Base-by-base conservation (phyloP, 129 eudicot species). In the Kitagawia praeruptora region DNA sequence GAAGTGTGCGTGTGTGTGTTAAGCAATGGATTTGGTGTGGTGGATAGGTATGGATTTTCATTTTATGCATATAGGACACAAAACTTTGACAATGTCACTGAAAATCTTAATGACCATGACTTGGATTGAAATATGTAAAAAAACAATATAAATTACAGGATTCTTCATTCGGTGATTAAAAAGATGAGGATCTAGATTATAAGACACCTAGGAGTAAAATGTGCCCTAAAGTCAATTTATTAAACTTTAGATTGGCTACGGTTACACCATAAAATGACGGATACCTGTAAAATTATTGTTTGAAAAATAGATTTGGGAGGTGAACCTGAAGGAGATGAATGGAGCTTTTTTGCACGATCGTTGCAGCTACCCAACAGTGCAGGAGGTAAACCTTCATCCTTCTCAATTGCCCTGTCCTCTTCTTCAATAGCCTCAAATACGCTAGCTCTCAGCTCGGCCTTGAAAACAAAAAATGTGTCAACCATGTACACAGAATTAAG, bases 361-460 rank as follows among this genome's bases (percentile, higher is more conserved):
- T 96, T 92, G 85, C 98, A 92, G 86, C 99, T 92, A 80, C 99
- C 99, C 83, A 95, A 74, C 46, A 95, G 84, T 6, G 97, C 99
- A 63, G 97, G 97, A 83, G 99, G 97, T 67, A 92, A 79, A 27
- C 93, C 95, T 23, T 94, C 98, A 8, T 92, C 97, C 37, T 90
- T 87, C 81, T 86, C 97, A 80, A 90, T 75, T 23, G 81, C 96
- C 78, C 78, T 85, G 75, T 96, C 99, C 85, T 96, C 99, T 84
- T 96, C 99, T 76, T 96, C 99, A 28, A 92, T 96, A 16, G 99
- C 99, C 85, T 96, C 98, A 75, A 96, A 96, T 31, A 96, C 97
- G 75, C 91, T 90, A 49, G 98, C 99, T 82, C 99, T 92, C 4
- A 95, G 96, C 79, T 95, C 99, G 42, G 99, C 99, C 99, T 95